phyloP scores from a whole-genome alignment of 2,329 filamentous ascomycete genomes.

The Aspergillus aculeatus region DNA sequence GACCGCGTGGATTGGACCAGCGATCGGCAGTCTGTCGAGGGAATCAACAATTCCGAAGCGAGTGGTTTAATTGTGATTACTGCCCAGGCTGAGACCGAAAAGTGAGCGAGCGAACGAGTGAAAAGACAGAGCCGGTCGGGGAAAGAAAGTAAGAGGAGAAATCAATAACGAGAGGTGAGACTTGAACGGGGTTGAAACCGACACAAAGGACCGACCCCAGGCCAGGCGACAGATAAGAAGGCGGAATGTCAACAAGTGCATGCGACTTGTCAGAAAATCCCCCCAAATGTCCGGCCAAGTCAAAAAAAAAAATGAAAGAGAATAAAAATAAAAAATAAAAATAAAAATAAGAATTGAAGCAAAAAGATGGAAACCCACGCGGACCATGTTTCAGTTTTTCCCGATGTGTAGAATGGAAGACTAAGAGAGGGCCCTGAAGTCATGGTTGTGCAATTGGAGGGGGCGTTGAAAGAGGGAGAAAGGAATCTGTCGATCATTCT shows the following conservation, averaged over 20 bases:
- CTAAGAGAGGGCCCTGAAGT: neutral
- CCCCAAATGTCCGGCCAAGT: neutral
- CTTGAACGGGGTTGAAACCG: neutral
- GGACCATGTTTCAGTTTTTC: neutral
- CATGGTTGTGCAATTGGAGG: neutral
- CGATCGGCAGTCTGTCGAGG: neutral
- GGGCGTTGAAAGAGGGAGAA: neutral
- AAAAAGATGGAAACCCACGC: neutral
- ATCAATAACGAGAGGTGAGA: neutral
- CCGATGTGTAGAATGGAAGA: neutral
- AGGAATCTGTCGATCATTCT: conserved; percentile 8
- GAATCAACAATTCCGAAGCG: neutral
- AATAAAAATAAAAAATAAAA: neutral
- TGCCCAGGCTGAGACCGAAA: neutral
- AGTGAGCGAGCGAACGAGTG: neutral
- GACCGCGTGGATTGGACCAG: conserved; percentile 2
- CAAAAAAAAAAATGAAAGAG: neutral
- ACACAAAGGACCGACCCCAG: neutral
- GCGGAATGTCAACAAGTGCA: neutral
- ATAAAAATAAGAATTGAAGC: neutral
- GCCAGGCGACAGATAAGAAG: neutral
- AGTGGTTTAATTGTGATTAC: neutral
- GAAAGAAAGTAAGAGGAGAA: neutral
- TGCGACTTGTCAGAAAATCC: conserved; percentile 1
- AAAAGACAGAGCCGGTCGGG: neutral